phyloP scores from a whole-genome alignment of 352 stramenopile species.

The Globisporangium mamillatum region DNA sequence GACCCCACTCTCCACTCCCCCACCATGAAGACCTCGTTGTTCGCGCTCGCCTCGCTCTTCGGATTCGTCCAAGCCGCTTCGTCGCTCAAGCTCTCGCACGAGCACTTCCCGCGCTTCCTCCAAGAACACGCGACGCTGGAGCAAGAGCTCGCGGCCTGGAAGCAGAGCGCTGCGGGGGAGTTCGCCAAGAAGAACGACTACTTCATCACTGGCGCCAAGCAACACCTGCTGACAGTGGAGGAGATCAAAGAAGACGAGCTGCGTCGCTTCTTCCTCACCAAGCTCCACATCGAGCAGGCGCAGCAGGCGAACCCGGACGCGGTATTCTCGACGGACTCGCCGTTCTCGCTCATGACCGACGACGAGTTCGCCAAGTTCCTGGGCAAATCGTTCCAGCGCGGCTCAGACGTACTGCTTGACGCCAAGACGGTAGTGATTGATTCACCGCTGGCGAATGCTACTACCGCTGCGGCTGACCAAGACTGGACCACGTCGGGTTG shows the following conservation, averaged over 20 bases:
- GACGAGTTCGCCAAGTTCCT: conserved; percentile 61
- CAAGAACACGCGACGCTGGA: conserved; percentile 36
- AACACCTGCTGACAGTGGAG: conserved; percentile 12
- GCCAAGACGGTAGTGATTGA: background rate
- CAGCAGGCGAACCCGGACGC: conserved; percentile 56
- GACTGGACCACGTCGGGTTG: conserved; percentile 68
- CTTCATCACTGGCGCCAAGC: conserved; percentile 20
- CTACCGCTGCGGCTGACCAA: conserved; percentile 21
- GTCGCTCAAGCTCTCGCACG: conserved; percentile 24
- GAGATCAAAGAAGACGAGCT: conserved; percentile 38
- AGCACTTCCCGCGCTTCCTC: conserved; percentile 43
- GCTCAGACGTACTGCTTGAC: conserved; percentile 5
- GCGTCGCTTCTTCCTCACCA: conserved; percentile 57
- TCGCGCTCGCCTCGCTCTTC: conserved; percentile 23
- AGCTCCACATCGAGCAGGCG: conserved; percentile 51
- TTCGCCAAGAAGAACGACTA: conserved; percentile 51
- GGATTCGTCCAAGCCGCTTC: conserved; percentile 15
- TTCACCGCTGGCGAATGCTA: conserved; percentile 12
- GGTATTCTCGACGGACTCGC: conserved; percentile 59
- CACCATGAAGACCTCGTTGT: conserved; percentile 34
- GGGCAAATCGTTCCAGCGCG: conserved; percentile 36
- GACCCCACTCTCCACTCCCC: conserved; percentile 15
- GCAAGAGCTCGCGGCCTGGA: conserved; percentile 46
- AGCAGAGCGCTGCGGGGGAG: conserved; percentile 41
- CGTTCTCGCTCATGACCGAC: conserved; percentile 72